Evolutionary conservation across 2,329 filamentous ascomycete genomes (phyloP).

Genomic region (Cyanodermella asteris): DNA sequence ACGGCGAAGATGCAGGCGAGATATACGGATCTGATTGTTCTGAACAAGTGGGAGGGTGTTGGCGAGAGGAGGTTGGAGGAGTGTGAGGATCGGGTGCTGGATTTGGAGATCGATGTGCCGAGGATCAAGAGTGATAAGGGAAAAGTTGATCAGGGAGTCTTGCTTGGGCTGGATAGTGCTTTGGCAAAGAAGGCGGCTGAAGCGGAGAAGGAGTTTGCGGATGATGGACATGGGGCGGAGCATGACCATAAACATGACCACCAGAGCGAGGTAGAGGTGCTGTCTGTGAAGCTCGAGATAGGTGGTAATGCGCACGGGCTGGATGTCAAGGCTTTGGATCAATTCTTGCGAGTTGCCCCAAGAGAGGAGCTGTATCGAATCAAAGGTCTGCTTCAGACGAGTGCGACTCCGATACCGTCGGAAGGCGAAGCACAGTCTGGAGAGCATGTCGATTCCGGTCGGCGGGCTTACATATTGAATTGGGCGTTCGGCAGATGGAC

Average conservation of each 20-base stretch:
- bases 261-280: conserved; percentile 69
- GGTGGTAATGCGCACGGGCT: conserved; percentile 26
- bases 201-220: conserved; percentile 17
- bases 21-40: conserved; percentile 76
- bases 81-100: conserved; percentile 56
- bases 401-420: conserved; percentile 22
- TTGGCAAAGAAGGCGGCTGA: conserved; percentile 31
- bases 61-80: conserved; percentile 54
- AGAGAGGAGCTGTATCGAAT: conserved; percentile 95
- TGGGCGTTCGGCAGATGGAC: conserved; percentile 97
- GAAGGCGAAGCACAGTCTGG: conserved; percentile 17
- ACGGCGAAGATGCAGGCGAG: conserved; percentile 72
- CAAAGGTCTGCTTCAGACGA: conserved; percentile 41
- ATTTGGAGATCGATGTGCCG: conserved; percentile 58
- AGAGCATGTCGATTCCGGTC: conserved; percentile 15
- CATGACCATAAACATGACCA: conserved; percentile 35
- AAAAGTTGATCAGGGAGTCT: conserved; percentile 50
- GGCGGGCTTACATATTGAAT: conserved; percentile 86
- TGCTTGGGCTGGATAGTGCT: conserved; percentile 75
- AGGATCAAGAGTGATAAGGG: conserved; percentile 74
- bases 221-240: conserved; percentile 18
- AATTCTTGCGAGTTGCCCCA: conserved; percentile 46
- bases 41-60: conserved; percentile 79
- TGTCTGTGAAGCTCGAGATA: conserved; percentile 49
- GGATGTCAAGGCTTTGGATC: conserved; percentile 36